phyloP scores from a whole-genome alignment of 2,329 filamentous ascomycete species.

The Penicillium aurantiogriseum region DNA sequence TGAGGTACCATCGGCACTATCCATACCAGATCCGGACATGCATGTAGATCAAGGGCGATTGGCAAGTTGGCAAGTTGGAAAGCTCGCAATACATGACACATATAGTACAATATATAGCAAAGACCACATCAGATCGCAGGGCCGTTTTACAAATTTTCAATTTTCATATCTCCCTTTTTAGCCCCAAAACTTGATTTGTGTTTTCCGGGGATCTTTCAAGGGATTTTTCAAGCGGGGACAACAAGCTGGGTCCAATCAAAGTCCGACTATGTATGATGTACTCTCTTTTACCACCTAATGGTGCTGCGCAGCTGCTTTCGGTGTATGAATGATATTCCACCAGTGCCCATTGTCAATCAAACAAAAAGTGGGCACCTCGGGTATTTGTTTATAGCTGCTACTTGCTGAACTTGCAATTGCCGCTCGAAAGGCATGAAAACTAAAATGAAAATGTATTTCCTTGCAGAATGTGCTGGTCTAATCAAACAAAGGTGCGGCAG shows the following conservation, averaged over 20 bases:
- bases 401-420: background rate
- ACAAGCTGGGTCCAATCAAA: background rate
- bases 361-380: background rate
- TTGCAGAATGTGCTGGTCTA: slow-evolving; percentile 13
- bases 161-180: background rate
- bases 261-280: background rate
- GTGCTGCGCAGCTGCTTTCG: background rate
- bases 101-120: background rate
- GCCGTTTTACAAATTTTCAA: too few species aligned
- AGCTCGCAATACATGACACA: background rate
- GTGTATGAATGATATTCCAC: background rate
- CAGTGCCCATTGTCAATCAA: background rate
- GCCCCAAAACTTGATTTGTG: background rate
- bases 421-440: background rate
- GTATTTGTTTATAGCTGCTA: background rate
- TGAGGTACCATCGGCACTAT: background rate
- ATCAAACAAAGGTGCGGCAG: slow-evolving; percentile 47
- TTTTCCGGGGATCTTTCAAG: background rate
- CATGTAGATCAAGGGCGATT: background rate
- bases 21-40: background rate
- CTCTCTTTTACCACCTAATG: background rate
- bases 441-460: background rate
- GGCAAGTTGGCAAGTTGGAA: background rate
- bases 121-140: background rate
- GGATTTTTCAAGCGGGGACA: background rate